A percentile compares a stretch with the other conserved stretches of the same genome.
Conservation (phyloP, 2,329 filamentous ascomycete species). For the Penicillium sp. region DNA sequence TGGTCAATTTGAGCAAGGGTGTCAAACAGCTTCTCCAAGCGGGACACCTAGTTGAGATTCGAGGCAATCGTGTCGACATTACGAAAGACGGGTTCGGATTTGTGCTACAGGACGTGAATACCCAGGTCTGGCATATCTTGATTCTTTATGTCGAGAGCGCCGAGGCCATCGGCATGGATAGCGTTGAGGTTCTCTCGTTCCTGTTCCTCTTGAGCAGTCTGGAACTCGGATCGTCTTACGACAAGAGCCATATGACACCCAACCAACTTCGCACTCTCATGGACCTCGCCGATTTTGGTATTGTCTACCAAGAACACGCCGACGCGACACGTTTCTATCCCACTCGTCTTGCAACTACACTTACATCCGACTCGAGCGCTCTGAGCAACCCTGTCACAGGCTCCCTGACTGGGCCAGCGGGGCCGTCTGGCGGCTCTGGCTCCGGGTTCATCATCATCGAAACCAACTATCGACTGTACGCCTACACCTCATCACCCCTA, state of each 20-base stretch:
- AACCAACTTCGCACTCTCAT: slow-evolving; percentile 86
- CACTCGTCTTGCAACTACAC: slow-evolving; percentile 87
- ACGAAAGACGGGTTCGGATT: slow-evolving; percentile 94
- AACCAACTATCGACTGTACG: slow-evolving; percentile 96
- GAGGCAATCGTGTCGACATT: slow-evolving; percentile 62
- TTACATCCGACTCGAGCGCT: slow-evolving; percentile 73
- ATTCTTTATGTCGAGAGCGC: slow-evolving; percentile 89
- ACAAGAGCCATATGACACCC: slow-evolving; percentile 75
- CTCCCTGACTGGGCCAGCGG: slow-evolving; percentile 48
- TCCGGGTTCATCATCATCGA: slow-evolving; percentile 88
- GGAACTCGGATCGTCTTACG: slow-evolving; percentile 87
- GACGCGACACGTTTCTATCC: slow-evolving; percentile 68
- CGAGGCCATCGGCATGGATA: slow-evolving; percentile 71
- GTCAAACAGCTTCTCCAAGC: slow-evolving; percentile 81
- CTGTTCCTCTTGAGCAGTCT: slow-evolving; percentile 92
- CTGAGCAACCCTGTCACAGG: slow-evolving; percentile 70
- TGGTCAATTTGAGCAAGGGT: slow-evolving; percentile 62
- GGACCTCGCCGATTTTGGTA: slow-evolving; percentile 85
- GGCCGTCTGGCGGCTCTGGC: slow-evolving; percentile 29
- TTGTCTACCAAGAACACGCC: slow-evolving; percentile 65
- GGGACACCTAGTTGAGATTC: slow-evolving; percentile 72
- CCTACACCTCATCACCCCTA: slow-evolving; percentile 89
- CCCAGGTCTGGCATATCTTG: slow-evolving; percentile 93
- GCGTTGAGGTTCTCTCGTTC: slow-evolving; percentile 92
- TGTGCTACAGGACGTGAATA: slow-evolving; percentile 88